These are phyloP conservation scores for Fusarium fracticaudum DNA, from an alignment of 2,329 filamentous ascomycete genomes.

Conservation along the genomic window DNA sequence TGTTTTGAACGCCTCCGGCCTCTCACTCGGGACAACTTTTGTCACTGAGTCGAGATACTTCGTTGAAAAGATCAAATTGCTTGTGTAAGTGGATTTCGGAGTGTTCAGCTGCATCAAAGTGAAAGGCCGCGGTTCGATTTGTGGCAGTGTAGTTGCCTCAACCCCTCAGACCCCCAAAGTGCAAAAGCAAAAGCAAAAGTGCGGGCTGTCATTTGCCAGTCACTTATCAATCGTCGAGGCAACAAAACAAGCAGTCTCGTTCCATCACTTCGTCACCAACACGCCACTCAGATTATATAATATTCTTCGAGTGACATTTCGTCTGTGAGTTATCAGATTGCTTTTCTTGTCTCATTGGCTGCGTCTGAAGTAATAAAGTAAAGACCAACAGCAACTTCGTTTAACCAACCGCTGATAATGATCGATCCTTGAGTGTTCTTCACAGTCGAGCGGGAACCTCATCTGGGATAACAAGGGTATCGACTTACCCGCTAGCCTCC, in stretches of 20 bases:
- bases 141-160: background rate
- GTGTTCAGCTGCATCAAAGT: background rate
- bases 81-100: background rate
- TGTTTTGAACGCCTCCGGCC: conserved; percentile 24
- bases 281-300: background rate
- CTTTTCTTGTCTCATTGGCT: conserved; percentile 7
- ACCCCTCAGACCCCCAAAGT: background rate
- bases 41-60: background rate
- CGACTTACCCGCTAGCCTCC: conserved; percentile 11
- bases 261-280: background rate
- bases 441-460: background rate
- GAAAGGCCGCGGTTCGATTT: background rate
- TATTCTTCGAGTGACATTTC: background rate
- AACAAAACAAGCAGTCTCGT: conserved; percentile 16
- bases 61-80: background rate
- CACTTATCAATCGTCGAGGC: conserved; percentile 1
- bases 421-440: background rate
- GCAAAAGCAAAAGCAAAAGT: background rate
- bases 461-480: background rate
- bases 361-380: background rate
- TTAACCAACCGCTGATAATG: background rate
- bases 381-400: background rate
- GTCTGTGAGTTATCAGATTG: background rate
- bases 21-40: conserved; percentile 28
- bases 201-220: background rate